Evolutionary conservation across 2,329 filamentous ascomycete species (phyloP).

Genomic region (Aspergillus bombycis): DNA sequence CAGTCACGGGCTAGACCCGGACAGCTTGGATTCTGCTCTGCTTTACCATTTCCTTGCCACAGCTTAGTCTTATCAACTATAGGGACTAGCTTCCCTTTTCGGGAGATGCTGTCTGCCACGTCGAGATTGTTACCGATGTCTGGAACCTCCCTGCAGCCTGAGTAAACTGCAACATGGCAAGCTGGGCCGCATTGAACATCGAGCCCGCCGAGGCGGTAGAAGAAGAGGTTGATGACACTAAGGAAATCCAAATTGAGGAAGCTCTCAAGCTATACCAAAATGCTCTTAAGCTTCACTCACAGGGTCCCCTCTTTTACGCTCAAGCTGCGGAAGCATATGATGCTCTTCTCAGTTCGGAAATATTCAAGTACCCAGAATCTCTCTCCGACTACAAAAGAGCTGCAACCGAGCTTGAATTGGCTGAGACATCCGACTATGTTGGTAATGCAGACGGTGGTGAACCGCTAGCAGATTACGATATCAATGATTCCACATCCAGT

Average conservation of each 20-base stretch:
- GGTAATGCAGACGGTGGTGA: conserved; percentile 27
- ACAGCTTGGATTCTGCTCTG: not conserved
- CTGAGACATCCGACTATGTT: conserved; percentile 45
- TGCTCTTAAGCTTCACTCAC: conserved; percentile 87
- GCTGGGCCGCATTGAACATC: conserved; percentile 88
- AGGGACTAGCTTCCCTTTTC: conserved; percentile 7
- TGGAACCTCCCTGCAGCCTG: conserved; percentile 20
- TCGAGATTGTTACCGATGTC: conserved; percentile 9
- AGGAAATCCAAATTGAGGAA: conserved; percentile 96
- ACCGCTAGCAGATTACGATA: conserved; percentile 56
- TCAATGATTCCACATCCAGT: conserved; percentile 74
- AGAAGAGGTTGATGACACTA: conserved; percentile 91
- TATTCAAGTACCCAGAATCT: conserved; percentile 89
- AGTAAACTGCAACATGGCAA: conserved; percentile 47
- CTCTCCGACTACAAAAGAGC: conserved; percentile 80
- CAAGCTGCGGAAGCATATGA: conserved; percentile 82
- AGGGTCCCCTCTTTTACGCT: conserved; percentile 74
- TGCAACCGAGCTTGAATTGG: conserved; percentile 50
- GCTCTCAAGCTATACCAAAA: conserved; percentile 92
- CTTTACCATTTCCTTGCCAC: conserved; percentile 10
- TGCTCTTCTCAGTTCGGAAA: conserved; percentile 84
- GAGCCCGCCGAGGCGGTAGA: conserved; percentile 89
- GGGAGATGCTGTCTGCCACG: conserved; percentile 25
- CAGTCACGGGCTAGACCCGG: conserved; percentile 11
- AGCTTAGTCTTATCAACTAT: not conserved